These are phyloP conservation scores for Backusella parvicylindrica DNA, from an alignment of 192 early-diverging fungal species.

Conservation along the genomic window DNA sequence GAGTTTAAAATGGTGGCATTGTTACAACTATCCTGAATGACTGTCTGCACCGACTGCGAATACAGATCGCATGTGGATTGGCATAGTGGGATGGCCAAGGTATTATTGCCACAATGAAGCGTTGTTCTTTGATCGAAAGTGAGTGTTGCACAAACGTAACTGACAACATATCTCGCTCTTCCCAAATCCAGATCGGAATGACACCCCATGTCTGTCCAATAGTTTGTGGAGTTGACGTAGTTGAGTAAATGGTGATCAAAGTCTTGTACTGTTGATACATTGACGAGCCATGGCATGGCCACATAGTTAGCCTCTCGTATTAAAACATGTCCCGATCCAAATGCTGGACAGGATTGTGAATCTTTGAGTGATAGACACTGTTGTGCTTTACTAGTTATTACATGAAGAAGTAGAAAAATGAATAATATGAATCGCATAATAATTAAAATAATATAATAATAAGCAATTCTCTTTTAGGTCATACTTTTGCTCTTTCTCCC, in stretches of 20 bases:
- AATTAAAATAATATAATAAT: background rate
- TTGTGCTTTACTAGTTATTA: background rate
- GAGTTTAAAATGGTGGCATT: background rate
- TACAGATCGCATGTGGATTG: slow-evolving; percentile 7
- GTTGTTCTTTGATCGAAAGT: background rate
- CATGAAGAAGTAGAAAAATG: slow-evolving; percentile 10
- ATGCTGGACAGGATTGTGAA: slow-evolving; percentile 6
- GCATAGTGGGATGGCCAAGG: background rate
- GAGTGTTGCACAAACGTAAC: background rate
- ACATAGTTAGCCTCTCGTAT: slow-evolving; percentile 4
- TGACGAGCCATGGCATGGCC: slow-evolving; percentile 12
- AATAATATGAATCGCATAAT: background rate
- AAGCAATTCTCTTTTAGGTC: background rate
- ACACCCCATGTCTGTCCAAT: slow-evolving; percentile 3
- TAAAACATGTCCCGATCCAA: background rate
- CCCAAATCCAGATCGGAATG: background rate
- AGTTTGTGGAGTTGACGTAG: background rate
- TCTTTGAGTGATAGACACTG: slow-evolving; percentile 11
- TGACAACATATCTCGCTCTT: slow-evolving; percentile 9
- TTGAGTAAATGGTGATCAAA: slow-evolving; percentile 4
- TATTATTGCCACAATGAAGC: background rate
- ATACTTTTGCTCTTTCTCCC: slow-evolving; percentile 3
- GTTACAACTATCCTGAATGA: background rate
- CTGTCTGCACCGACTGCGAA: background rate
- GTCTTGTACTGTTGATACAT: background rate